phyloP scores from a whole-genome alignment of 345 rosid genomes.

The Mangifera indica region DNA sequence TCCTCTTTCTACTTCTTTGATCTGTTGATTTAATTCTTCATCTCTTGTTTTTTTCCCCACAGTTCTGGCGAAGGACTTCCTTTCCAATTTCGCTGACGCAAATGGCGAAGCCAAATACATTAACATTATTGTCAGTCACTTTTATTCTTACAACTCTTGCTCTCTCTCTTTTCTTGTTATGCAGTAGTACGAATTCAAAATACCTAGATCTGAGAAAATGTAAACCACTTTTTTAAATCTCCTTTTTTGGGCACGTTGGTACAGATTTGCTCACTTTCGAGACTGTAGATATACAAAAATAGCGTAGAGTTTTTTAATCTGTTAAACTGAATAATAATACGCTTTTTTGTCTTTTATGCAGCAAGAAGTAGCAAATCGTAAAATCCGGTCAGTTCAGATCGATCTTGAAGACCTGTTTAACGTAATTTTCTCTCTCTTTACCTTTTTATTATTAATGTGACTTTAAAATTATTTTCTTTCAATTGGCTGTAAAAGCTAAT shows the following conservation, averaged over 20 bases:
- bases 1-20: neutral
- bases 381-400: constrained; percentile 72
- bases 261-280: neutral
- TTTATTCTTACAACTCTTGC: neutral
- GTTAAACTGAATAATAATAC: neutral
- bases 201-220: constrained; percentile 19
- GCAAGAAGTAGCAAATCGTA: constrained; percentile 91
- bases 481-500: neutral
- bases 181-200: neutral
- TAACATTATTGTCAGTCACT: constrained; percentile 70
- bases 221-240: neutral
- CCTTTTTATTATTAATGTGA: neutral
- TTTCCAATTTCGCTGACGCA: constrained; percentile 63
- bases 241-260: neutral
- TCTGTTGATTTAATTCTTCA: neutral
- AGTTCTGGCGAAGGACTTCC: constrained; percentile 81
- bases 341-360: constrained; percentile 26
- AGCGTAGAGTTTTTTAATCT: no score
- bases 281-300: neutral
- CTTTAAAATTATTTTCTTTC: neutral
- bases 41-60: neutral
- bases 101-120: constrained; percentile 74
- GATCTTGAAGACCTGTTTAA: constrained; percentile 75
- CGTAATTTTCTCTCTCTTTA: constrained; percentile 38
- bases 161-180: neutral